These are phyloP conservation scores for Bruguiera gymnorhiza DNA, from an alignment of 345 rosid species.

Conservation along the genomic window DNA sequence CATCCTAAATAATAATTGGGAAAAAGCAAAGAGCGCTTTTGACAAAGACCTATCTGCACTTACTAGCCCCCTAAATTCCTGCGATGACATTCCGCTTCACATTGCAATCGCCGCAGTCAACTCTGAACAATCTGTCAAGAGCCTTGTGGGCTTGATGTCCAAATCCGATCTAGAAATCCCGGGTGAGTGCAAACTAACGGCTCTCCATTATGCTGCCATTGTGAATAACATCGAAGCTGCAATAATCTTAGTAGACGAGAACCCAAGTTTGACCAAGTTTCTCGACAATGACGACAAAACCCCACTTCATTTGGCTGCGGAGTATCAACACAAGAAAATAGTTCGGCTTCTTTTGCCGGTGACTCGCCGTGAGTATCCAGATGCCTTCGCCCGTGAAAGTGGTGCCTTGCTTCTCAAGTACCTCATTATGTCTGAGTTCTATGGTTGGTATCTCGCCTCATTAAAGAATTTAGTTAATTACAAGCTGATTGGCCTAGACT, in stretches of 20 bases:
- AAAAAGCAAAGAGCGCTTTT: neutral
- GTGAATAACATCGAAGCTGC: no score
- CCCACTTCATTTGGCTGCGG: neutral
- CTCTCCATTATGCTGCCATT: no score
- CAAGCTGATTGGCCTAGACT: no score
- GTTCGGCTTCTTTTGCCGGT: neutral
- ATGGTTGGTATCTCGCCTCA: no score
- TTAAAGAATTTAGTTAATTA: no score
- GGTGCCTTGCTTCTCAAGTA: no score
- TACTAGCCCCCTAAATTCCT: neutral
- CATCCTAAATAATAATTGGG: neutral
- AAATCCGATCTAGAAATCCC: no score
- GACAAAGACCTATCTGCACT: neutral
- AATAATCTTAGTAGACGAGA: no score
- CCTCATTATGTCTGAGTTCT: no score
- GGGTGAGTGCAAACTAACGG: accelerated
- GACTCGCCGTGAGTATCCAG: neutral
- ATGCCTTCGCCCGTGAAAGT: no score
- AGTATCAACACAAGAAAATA: neutral
- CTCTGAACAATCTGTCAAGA: accelerated
- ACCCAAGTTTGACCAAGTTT: neutral
- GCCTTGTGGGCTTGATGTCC: no score
- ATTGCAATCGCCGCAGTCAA: neutral
- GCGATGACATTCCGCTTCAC: neutral
- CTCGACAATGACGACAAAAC: neutral